Evolutionary conservation across 805 yeast genomes (phyloP), one percentile per base, ranked within the genome.

Genomic region (Lipomyces yamadae): DNA sequence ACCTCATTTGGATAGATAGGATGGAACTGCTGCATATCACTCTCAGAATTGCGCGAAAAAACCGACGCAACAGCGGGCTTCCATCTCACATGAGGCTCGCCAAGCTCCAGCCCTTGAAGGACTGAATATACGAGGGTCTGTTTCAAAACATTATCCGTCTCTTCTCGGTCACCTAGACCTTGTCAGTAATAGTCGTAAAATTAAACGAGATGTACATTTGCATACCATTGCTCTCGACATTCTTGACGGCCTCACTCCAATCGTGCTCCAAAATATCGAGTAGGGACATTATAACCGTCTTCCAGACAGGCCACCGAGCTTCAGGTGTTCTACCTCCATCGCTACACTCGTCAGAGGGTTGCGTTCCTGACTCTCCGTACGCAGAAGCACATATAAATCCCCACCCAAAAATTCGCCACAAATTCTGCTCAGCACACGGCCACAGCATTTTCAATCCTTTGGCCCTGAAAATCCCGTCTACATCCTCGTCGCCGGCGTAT

Each of bases 331-430:
- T 13, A 10, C 56, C 60, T 10, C 29, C 32, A 42, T 62, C 65
- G 0, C 45, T 37, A 24, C 33, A n/a, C 11, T 37, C 60, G 13
- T 37, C 56, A 15, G 30, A n/a, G 4, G n/a, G 6, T 18, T 8
- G 42, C 2, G 48, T 50, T 8, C 54, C 15, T 32, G 55, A 29
- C n/a, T 33, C 15, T 33, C 65, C 64, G 11, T 32, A 48, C 10
- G 65, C 70, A 5, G 70, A 54, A 1, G 68, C 66, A 24, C 71
- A 68, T 34, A 61, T 50, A 5, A 68, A 57, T 7, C 60, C 63
- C 71, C 71, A 68, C 1, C 71, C 71, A 15, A 67, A 8, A 8
- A 68, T 56, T 4, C 58, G 48, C 54, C 65, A 60, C n/a, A 68
- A 15, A 48, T 67, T 63, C 18, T 56, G 62, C 34, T 62, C 70